Evolutionary conservation across 441 rosid species (phyloP).

Genomic region (Sinapis alba): DNA sequence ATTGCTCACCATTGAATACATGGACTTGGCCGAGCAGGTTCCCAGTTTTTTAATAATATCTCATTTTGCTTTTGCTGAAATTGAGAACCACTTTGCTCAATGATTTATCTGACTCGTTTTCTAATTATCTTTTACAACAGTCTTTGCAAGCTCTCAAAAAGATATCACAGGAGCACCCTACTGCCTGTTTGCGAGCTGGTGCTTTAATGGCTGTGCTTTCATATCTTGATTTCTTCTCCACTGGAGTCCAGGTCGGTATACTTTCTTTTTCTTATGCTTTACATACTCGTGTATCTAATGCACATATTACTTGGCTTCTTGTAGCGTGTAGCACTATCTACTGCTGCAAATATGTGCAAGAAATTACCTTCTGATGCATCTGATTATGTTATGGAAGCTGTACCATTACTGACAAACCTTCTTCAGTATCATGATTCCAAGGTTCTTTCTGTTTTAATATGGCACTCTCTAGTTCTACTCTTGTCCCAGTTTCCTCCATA

Average conservation of each 20-base stretch:
- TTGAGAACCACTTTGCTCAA: too few relatives aligned
- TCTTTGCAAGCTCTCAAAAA: conserved; percentile 97
- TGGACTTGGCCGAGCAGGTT: conserved; percentile 99
- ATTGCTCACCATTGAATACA: conserved; percentile 94
- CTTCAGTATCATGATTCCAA: conserved; percentile 97
- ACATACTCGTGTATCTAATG: conserved; percentile 4
- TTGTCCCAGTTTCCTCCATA: conserved; percentile 7
- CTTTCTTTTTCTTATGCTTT: conserved; percentile 12
- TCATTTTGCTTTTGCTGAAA: too few relatives aligned
- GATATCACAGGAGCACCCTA: conserved; percentile 99
- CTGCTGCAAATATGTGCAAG: conserved; percentile 99
- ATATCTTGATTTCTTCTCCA: conserved; percentile 97
- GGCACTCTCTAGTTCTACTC: conserved; percentile 8
- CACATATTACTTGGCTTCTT: conserved; percentile 19
- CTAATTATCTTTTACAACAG: too few relatives aligned
- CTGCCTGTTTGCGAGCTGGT: conserved; percentile 98
- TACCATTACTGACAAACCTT: conserved; percentile 93
- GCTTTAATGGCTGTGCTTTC: conserved; percentile 99
- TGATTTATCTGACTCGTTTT: too few relatives aligned
- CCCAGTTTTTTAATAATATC: too few relatives aligned
- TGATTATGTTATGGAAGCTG: conserved; percentile 99
- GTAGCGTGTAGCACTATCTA: conserved; percentile 95
- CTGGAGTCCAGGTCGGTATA: conserved; percentile 92
- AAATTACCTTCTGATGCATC: conserved; percentile 99
- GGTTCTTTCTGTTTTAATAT: conserved; percentile 51